These are phyloP conservation scores for Candida bentonensis DNA, from an alignment of 805 yeast genomes.

Conservation along the genomic window DNA sequence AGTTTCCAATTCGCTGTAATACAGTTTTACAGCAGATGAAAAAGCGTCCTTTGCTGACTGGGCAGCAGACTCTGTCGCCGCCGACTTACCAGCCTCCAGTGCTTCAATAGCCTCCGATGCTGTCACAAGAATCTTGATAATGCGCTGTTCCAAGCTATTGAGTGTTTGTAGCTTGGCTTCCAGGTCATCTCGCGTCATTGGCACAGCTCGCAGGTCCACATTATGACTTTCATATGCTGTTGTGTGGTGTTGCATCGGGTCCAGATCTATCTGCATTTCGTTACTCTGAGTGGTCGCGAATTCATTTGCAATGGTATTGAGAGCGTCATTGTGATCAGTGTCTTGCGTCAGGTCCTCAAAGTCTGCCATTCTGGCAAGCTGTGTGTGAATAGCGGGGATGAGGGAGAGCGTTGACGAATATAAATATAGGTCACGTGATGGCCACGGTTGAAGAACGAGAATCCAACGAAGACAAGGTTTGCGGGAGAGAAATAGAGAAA, in stretches of 20 bases:
- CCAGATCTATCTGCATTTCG: neutral
- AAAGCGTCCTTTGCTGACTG: constrained; percentile 25
- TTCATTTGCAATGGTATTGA: neutral
- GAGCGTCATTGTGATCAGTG: neutral
- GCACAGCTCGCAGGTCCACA: constrained; percentile 13
- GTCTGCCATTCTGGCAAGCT: neutral
- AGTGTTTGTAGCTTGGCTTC: constrained; percentile 11
- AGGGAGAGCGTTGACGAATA: too few species aligned
- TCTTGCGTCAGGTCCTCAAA: neutral
- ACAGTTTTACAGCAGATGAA: constrained; percentile 27
- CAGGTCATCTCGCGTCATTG: constrained; percentile 14
- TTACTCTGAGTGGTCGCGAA: neutral
- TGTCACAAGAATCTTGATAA: constrained; percentile 12
- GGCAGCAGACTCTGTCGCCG: constrained; percentile 4
- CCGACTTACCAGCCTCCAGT: constrained; percentile 11
- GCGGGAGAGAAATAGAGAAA: too few species aligned
- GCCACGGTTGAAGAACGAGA: too few species aligned
- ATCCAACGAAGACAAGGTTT: too few species aligned
- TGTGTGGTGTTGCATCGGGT: neutral
- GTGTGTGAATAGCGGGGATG: too few species aligned
- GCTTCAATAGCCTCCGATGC: constrained; percentile 12
- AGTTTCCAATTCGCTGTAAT: constrained; percentile 38
- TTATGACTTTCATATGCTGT: constrained; percentile 4
- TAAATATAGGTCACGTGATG: too few species aligned
- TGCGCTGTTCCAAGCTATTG: constrained; percentile 13